Conservation (phyloP, 352 stramenopile genomes). For the Pythium myriotylum region DNA sequence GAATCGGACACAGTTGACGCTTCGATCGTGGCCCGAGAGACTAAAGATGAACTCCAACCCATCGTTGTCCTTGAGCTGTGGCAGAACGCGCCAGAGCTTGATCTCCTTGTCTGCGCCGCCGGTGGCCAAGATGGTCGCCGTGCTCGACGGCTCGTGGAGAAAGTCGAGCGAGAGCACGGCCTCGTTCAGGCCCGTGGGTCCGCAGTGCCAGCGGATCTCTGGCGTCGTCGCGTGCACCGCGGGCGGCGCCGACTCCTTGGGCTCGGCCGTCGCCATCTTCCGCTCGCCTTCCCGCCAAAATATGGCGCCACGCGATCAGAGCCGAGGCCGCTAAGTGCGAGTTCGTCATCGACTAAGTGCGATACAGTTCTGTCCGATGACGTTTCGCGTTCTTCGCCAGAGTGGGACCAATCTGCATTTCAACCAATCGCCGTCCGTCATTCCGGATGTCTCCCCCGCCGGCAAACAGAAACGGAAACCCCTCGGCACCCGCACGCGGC, state of each 20-base stretch:
- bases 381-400: background rate
- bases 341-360: background rate
- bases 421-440: background rate
- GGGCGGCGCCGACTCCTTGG: background rate
- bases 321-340: constrained; percentile 7
- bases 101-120: constrained; percentile 89
- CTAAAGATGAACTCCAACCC: constrained; percentile 82
- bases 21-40: constrained; percentile 87
- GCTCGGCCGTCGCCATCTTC: background rate
- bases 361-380: background rate
- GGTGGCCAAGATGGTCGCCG: constrained; percentile 58
- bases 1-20: constrained; percentile 92
- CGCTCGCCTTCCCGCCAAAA: constrained; percentile 21
- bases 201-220: constrained; percentile 88
- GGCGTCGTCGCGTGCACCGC: constrained; percentile 67
- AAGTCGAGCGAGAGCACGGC: constrained; percentile 86
- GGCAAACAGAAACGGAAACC: constrained; percentile 1
- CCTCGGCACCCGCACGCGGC: background rate
- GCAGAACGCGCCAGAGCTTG: constrained; percentile 77
- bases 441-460: background rate
- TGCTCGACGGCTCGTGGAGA: constrained; percentile 31
- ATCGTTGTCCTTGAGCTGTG: constrained; percentile 34
- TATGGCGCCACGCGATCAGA: constrained; percentile 3
- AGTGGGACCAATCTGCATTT: background rate
- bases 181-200: constrained; percentile 87